phyloP scores from a whole-genome alignment of 805 yeast species.

The Candida railenensis region DNA sequence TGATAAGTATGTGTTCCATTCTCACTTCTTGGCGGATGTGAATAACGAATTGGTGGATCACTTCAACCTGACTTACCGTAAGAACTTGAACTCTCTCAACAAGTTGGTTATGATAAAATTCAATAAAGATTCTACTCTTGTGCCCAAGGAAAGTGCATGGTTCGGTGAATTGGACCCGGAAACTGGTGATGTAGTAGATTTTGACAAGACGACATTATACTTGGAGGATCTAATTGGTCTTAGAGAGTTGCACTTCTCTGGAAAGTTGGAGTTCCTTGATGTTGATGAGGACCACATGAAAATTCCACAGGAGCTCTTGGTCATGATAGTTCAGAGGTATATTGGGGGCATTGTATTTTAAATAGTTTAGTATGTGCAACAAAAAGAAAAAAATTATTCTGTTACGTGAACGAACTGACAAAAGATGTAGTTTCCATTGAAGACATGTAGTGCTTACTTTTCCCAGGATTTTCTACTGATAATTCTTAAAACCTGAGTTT shows the following conservation, averaged over 20 bases:
- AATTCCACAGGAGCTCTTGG: conserved; percentile 52
- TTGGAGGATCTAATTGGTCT: conserved; percentile 62
- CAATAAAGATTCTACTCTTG: conserved; percentile 60
- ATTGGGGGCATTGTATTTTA: conserved; percentile 27
- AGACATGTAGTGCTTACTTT: too few species aligned
- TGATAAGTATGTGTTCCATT: conserved; percentile 53
- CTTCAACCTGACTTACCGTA: conserved; percentile 38
- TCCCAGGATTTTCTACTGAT: too few species aligned
- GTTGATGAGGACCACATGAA: conserved; percentile 67
- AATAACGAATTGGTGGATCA: conserved; percentile 54
- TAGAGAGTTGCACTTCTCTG: conserved; percentile 40
- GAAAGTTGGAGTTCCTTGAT: conserved; percentile 45
- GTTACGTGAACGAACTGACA: background rate
- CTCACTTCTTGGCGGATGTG: conserved; percentile 59
- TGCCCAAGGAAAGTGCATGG: conserved; percentile 73
- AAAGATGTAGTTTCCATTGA: background rate
- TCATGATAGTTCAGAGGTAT: conserved; percentile 41
- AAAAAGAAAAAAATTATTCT: background rate
- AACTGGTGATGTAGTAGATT: conserved; percentile 42
- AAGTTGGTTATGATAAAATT: conserved; percentile 62
- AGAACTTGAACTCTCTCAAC: conserved; percentile 44
- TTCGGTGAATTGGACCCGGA: conserved; percentile 52
- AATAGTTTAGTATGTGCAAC: background rate
- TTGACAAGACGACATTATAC: conserved; percentile 50
- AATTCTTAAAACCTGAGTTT: too few species aligned